Conservation (phyloP, 495 filamentous ascomycete species). For the Daldinia childiae region DNA sequence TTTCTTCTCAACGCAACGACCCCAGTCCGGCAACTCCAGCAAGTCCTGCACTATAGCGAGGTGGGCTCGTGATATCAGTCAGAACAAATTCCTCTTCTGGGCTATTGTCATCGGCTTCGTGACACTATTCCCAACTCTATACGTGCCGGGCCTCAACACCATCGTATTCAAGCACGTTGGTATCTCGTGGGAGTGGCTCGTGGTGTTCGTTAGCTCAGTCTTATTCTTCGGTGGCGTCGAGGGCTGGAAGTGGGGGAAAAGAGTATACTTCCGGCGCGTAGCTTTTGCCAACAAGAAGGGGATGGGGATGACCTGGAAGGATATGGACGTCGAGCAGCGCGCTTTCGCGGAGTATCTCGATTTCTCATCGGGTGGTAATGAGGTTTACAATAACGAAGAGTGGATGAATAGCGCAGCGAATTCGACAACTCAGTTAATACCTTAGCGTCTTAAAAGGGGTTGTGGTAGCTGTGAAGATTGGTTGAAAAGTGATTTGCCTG, state of each 20-base stretch:
- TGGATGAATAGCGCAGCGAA: too few species aligned
- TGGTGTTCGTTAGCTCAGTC: slow-evolving; percentile 66
- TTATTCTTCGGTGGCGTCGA: slow-evolving; percentile 73
- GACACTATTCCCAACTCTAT: slow-evolving; percentile 75
- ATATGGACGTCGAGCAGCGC: slow-evolving; percentile 53
- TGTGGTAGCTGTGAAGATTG: too few species aligned
- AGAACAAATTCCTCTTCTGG: slow-evolving; percentile 78
- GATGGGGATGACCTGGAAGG: slow-evolving; percentile 44
- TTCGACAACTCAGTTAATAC: too few species aligned
- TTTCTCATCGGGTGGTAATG: not conserved
- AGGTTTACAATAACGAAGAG: not conserved
- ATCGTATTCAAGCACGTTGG: slow-evolving; percentile 75
- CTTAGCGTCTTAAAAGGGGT: too few species aligned
- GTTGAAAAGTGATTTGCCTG: too few species aligned
- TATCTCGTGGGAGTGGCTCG: slow-evolving; percentile 77
- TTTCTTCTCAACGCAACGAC: slow-evolving; percentile 70
- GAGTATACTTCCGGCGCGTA: slow-evolving; percentile 51
- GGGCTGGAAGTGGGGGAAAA: slow-evolving; percentile 73
- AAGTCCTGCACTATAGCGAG: slow-evolving; percentile 51
- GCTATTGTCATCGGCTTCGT: slow-evolving; percentile 73
- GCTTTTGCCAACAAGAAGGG: slow-evolving; percentile 37
- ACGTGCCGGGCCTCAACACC: slow-evolving; percentile 75
- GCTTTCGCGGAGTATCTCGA: slow-evolving; percentile 52
- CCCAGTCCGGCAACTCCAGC: slow-evolving; percentile 48
- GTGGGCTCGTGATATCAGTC: slow-evolving; percentile 67